Percentiles rank a stretch among this genome's conserved stretches.
These are phyloP conservation scores for Coix lacrymajobi DNA, from an alignment of 176 grass and related monocot species.

Conservation along the genomic window DNA sequence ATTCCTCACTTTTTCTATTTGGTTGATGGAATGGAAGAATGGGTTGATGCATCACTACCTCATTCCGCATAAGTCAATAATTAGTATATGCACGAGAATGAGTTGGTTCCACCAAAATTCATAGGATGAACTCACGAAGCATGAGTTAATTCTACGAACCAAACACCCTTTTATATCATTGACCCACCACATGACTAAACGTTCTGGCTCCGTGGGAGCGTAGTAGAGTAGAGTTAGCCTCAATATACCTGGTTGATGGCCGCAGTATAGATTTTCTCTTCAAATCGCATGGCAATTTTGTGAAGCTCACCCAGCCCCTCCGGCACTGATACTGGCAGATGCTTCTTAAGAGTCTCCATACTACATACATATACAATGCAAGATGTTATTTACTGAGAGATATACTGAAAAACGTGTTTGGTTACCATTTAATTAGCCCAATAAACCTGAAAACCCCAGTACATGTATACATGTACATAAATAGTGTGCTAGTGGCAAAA, in stretches of 20 bases:
- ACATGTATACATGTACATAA: not conserved
- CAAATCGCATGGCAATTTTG: conserved; percentile 63
- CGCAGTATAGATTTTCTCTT: conserved; percentile 60
- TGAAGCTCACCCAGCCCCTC: conserved; percentile 71
- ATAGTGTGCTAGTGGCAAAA: not conserved
- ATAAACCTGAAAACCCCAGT: not conserved
- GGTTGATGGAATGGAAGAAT: too few species aligned
- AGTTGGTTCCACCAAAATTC: too few species aligned
- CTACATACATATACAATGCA: conserved; percentile 40
- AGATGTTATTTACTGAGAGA: not conserved
- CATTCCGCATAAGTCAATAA: too few species aligned
- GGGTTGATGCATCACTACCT: too few species aligned
- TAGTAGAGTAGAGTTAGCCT: not conserved
- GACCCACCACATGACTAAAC: not conserved
- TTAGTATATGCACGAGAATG: too few species aligned
- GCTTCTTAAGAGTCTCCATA: conserved; percentile 80
- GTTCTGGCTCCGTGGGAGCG: not conserved
- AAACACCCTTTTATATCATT: too few species aligned
- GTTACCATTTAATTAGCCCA: not conserved
- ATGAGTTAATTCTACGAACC: too few species aligned
- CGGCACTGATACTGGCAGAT: conserved; percentile 49
- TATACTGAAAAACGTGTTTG: not conserved
- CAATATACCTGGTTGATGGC: conserved; percentile 58
- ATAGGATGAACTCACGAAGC: too few species aligned
- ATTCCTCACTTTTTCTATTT: too few species aligned